phyloP scores from a whole-genome alignment of 2,329 filamentous ascomycete species.

The Fusarium sp. region DNA sequence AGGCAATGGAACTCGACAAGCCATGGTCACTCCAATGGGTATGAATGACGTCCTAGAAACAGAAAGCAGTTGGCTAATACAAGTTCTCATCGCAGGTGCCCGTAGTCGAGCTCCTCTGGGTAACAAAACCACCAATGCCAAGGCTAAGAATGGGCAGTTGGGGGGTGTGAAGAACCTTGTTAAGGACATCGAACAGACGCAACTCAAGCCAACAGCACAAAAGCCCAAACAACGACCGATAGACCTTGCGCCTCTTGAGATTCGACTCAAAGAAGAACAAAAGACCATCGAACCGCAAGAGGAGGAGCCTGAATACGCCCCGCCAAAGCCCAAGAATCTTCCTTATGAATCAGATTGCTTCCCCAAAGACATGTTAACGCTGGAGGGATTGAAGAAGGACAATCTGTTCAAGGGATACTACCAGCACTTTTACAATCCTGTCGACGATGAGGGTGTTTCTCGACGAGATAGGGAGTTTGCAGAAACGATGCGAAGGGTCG shows the following conservation, averaged over 20 bases:
- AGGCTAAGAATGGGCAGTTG: slow-evolving; percentile 75
- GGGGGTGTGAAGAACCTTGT: slow-evolving; percentile 70
- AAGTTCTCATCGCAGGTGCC: slow-evolving; percentile 39
- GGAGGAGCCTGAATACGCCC: slow-evolving; percentile 90
- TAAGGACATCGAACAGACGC: slow-evolving; percentile 71
- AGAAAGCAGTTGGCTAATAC: slow-evolving; percentile 19
- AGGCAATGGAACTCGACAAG: slow-evolving; percentile 60
- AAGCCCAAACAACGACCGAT: slow-evolving; percentile 68
- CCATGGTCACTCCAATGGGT: slow-evolving; percentile 85
- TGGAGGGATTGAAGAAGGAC: slow-evolving; percentile 67
- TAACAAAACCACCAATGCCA: slow-evolving; percentile 96
- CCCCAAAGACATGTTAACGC: slow-evolving; percentile 66
- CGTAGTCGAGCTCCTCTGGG: slow-evolving; percentile 84
- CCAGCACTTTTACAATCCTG: slow-evolving; percentile 68
- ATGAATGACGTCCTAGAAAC: slow-evolving; percentile 47
- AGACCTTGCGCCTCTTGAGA: slow-evolving; percentile 66
- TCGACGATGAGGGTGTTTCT: slow-evolving; percentile 75
- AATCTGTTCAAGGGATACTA: slow-evolving; percentile 73
- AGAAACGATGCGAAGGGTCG: slow-evolving; percentile 61
- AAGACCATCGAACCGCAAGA: slow-evolving; percentile 54
- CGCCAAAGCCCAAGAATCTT: slow-evolving; percentile 75
- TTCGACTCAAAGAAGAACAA: slow-evolving; percentile 70
- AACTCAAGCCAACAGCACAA: slow-evolving; percentile 69
- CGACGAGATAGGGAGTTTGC: slow-evolving; percentile 71
- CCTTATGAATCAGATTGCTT: slow-evolving; percentile 78